These are phyloP conservation scores for Leptosphaerulina australis DNA, from an alignment of 2,329 filamentous ascomycete genomes.

Conservation along the genomic window DNA sequence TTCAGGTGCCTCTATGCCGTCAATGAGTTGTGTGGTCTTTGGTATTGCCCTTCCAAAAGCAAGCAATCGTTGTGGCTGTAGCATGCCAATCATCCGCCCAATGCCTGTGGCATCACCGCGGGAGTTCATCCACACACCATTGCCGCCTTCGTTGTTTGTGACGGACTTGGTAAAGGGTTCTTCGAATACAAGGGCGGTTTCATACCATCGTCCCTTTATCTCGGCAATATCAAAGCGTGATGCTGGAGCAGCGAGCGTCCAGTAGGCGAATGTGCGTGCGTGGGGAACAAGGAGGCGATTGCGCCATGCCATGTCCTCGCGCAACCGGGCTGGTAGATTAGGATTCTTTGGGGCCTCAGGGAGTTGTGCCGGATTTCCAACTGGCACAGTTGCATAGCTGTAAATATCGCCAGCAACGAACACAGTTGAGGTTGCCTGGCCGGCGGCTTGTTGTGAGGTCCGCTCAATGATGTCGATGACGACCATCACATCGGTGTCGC, in stretches of 20 bases:
- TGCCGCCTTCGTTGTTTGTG: slow-evolving; percentile 50
- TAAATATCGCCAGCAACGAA: slow-evolving; percentile 60
- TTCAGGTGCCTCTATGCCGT: slow-evolving; percentile 48
- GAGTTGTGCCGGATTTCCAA: slow-evolving; percentile 37
- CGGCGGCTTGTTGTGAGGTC: slow-evolving; percentile 22
- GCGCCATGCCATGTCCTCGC: slow-evolving; percentile 58
- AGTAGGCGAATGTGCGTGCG: slow-evolving; percentile 48
- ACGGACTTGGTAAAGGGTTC: slow-evolving; percentile 42
- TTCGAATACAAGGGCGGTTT: slow-evolving; percentile 57
- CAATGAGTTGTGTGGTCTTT: slow-evolving; percentile 44
- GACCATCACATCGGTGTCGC: slow-evolving; percentile 57
- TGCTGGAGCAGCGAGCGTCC: slow-evolving; percentile 50
- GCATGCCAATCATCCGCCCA: slow-evolving; percentile 34
- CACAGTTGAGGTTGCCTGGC: slow-evolving; percentile 40
- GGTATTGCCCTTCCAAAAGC: slow-evolving; percentile 54
- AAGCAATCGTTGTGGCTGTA: slow-evolving; percentile 43
- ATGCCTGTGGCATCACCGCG: slow-evolving; percentile 49
- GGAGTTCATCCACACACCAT: slow-evolving; percentile 56
- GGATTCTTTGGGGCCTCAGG: slow-evolving; percentile 49
- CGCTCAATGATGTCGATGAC: slow-evolving; percentile 54
- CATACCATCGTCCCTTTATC: slow-evolving; percentile 67
- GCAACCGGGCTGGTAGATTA: slow-evolving; percentile 58
- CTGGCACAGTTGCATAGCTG: slow-evolving; percentile 50
- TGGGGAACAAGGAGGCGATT: slow-evolving; percentile 52
- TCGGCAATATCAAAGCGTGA: slow-evolving; percentile 53